These are phyloP conservation scores for Apiospora phragmitis DNA, from an alignment of 2,329 filamentous ascomycete species.

Conservation along the genomic window DNA sequence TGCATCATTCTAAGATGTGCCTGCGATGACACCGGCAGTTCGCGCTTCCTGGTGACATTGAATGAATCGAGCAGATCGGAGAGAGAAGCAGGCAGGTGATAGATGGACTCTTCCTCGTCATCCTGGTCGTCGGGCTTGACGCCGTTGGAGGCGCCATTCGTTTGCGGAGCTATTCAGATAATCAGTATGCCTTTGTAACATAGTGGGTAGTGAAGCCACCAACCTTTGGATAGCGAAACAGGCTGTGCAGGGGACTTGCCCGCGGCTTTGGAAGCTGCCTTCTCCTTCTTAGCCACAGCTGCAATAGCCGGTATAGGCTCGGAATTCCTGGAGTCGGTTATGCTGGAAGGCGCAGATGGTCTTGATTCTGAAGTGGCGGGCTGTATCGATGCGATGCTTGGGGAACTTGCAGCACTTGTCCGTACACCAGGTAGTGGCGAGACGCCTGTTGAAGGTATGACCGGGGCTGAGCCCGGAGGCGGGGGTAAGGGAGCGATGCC, in stretches of 20 bases:
- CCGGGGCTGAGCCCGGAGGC: slow-evolving; percentile 65
- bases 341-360: slow-evolving; percentile 23
- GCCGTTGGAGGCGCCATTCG: slow-evolving; percentile 55
- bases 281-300: slow-evolving; percentile 30
- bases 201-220: slow-evolving; percentile 17
- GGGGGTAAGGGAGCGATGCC: slow-evolving; percentile 93
- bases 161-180: slow-evolving; percentile 37
- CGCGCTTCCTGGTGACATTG: slow-evolving; percentile 75
- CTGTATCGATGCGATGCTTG: slow-evolving; percentile 48
- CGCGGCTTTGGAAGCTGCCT: slow-evolving; percentile 40
- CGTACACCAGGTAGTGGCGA: slow-evolving; percentile 51
- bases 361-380: slow-evolving; percentile 38
- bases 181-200: slow-evolving; percentile 21
- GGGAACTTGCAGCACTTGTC: slow-evolving; percentile 56
- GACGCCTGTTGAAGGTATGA: slow-evolving; percentile 37
- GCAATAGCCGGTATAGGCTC: slow-evolving; percentile 30
- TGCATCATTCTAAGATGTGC: slow-evolving; percentile 73
- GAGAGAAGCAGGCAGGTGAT: slow-evolving; percentile 84
- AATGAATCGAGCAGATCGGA: slow-evolving; percentile 91
- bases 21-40: slow-evolving; percentile 60
- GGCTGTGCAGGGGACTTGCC: slow-evolving; percentile 47
- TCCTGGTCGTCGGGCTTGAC: slow-evolving; percentile 46
- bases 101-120: slow-evolving; percentile 70
- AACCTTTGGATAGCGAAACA: slow-evolving; percentile 47
- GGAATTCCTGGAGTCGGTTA: slow-evolving; percentile 36